Evolutionary conservation across 2,329 filamentous ascomycete genomes (phyloP).

Genomic region (Emergomyces orientalis): DNA sequence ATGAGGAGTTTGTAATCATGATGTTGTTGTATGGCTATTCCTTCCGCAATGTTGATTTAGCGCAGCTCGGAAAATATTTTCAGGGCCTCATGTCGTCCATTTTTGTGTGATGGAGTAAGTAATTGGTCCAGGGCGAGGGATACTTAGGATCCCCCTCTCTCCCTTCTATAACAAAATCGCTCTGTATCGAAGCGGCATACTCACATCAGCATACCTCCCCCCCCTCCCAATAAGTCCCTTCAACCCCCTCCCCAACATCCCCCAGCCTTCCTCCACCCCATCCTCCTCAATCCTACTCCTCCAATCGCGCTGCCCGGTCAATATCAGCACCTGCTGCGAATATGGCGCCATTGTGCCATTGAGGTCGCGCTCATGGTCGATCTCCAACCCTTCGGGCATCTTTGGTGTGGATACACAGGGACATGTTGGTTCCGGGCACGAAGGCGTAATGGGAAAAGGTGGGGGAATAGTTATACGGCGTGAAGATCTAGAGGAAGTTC

Average conservation of each 20-base stretch:
- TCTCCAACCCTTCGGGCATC: conserved; percentile 60
- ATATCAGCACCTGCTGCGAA: conserved; percentile 72
- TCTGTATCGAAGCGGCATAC: conserved; percentile 21
- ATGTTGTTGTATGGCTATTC: conserved; percentile 72
- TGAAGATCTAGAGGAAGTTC: conserved; percentile 6
- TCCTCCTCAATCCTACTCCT: conserved; percentile 76
- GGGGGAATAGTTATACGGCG: conserved; percentile 30
- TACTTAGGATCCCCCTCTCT: background rate
- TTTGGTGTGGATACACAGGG: conserved; percentile 61
- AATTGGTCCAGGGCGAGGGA: background rate
- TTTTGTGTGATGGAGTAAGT: background rate
- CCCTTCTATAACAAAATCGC: background rate
- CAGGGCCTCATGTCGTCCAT: background rate
- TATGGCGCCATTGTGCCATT: conserved; percentile 71
- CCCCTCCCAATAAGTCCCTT: conserved; percentile 58
- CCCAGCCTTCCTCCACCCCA: conserved; percentile 42
- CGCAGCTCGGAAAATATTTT: conserved; percentile 5
- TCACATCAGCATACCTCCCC: conserved; percentile 58
- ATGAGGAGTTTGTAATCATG: conserved; percentile 66
- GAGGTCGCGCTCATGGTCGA: conserved; percentile 61
- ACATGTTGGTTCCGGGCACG: conserved; percentile 70
- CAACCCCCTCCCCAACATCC: conserved; percentile 52
- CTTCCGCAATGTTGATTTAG: conserved; percentile 5
- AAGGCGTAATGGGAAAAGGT: conserved; percentile 40
- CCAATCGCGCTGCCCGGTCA: conserved; percentile 75